These are phyloP conservation scores for Citrus sp. DNA, from an alignment of 345 rosid genomes.

Conservation along the genomic window DNA sequence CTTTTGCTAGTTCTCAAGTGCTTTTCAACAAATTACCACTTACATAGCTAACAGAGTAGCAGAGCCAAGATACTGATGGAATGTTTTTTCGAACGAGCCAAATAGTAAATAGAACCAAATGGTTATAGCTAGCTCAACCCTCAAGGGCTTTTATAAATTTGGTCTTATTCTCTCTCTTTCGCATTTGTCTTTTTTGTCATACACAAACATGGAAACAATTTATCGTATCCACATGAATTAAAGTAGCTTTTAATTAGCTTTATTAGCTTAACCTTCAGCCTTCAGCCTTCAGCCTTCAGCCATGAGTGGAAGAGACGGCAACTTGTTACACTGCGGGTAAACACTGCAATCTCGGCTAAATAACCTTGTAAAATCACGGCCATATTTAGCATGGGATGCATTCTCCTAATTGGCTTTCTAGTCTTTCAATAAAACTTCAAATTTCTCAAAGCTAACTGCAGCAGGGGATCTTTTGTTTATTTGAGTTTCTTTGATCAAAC, in stretches of 20 bases:
- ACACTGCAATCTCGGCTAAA: conserved; percentile 37
- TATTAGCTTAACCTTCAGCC: neutral
- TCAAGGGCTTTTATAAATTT: neutral
- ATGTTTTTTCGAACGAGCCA: conserved; percentile 1
- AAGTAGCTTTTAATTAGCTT: neutral
- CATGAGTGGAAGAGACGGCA: conserved; percentile 35
- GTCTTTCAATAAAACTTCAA: conserved; percentile 22
- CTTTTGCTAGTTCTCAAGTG: neutral
- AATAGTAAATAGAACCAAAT: neutral
- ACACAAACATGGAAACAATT: conserved; percentile 13
- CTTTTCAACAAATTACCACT: neutral
- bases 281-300: neutral
- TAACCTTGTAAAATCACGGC: conserved; percentile 25
- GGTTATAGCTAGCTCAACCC: neutral
- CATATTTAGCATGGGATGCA: conserved; percentile 21
- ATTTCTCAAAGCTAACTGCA: conserved; percentile 19
- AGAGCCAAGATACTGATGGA: conserved; percentile 4
- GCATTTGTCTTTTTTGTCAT: conserved; percentile 9
- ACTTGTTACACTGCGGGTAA: conserved; percentile 29
- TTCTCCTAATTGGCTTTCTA: conserved; percentile 29
- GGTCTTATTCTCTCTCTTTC: neutral
- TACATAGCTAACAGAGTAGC: neutral
- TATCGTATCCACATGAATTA: too few species aligned
- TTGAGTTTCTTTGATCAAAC: conserved; percentile 1
- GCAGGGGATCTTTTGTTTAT: conserved; percentile 42